Base-by-base conservation (phyloP, 2,329 filamentous ascomycete genomes). In the Phialocephala sp. region DNA sequence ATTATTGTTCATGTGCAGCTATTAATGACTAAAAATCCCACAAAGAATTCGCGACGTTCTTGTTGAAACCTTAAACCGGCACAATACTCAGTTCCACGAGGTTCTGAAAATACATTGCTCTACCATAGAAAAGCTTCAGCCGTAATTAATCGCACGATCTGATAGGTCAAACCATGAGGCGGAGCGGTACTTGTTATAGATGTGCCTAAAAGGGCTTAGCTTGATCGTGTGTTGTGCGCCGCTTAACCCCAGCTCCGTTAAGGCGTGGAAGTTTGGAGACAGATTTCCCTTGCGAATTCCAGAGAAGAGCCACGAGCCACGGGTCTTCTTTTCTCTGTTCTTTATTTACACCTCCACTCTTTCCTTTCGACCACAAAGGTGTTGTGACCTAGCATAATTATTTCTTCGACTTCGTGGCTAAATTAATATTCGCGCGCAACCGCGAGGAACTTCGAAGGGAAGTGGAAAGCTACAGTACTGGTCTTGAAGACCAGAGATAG, bases 401-500 rank as follows among this genome's bases (percentile, higher is more conserved):
- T 60, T 69, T 72, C 72, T 20, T 50, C n/a, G 6, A 11, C 8
- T 22, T 20, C 45, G 22, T 14, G 45, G 45, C 45, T n/a, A 6
- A 11, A 32, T 18, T 32, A 32, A 54, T n/a, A 20, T 54, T 27
- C 68, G 71, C 69, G 68, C 72, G 72, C 27, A 32, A 32, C 27
- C 27, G 6, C 27, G 27, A 32, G 27, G 27, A 6, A 6, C 27
- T 32, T 32, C 27, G 27, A 32, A 32, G 27, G 67, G 69, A 71
- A 70, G 64, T 62, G 54, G 32, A 50, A 43, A 57, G 27, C n/a
- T 64, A 27, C 22, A 45, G 62, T 47, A 45, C 56, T 60, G 71
- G 72, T 72, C 70, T 64, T 63, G 37, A 41, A 67, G 72, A 69
- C 72, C 68, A 68, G 59, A 68, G 59, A 68, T 32, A 43, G 61